These are phyloP conservation scores for Monotropa hypopitys DNA, from an alignment of 179 eudicot genomes.

Conservation along the genomic window DNA sequence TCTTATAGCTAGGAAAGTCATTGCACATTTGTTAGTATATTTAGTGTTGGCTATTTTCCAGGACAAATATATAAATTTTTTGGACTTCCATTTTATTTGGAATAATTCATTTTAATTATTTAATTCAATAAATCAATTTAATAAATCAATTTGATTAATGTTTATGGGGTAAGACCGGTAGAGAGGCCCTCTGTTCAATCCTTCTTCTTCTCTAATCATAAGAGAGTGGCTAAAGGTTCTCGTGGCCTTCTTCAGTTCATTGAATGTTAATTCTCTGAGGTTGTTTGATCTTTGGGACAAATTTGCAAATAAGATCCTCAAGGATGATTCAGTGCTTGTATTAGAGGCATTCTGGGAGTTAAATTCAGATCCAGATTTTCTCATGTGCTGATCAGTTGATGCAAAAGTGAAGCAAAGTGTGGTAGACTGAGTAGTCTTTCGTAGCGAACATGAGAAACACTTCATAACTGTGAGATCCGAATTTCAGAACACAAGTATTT, in stretches of 20 bases:
- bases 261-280: constrained; percentile 31
- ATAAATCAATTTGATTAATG: no score
- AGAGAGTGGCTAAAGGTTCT: constrained; percentile 49
- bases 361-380: constrained; percentile 19
- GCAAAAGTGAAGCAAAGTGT: constrained; percentile 22
- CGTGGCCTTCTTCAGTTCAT: constrained; percentile 43
- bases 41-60: no score
- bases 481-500: no score
- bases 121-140: no score
- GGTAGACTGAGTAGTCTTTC: constrained; percentile 21
- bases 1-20: no score
- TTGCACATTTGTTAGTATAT: no score
- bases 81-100: no score
- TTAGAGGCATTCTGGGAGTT: constrained; percentile 19
- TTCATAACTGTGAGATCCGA: no score
- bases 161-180: no score
- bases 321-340: constrained; percentile 24
- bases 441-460: constrained; percentile 32
- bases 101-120: no score
- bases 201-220: constrained; percentile 60
- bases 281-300: constrained; percentile 31
- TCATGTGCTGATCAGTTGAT: constrained; percentile 4
- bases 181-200: no score
- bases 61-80: no score
- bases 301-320: constrained; percentile 28